A percentile compares a stretch with the other conserved stretches of the same genome.
phyloP scores from a whole-genome alignment of 768 basidiomycete genomes.

The Psilocybe sp. region DNA sequence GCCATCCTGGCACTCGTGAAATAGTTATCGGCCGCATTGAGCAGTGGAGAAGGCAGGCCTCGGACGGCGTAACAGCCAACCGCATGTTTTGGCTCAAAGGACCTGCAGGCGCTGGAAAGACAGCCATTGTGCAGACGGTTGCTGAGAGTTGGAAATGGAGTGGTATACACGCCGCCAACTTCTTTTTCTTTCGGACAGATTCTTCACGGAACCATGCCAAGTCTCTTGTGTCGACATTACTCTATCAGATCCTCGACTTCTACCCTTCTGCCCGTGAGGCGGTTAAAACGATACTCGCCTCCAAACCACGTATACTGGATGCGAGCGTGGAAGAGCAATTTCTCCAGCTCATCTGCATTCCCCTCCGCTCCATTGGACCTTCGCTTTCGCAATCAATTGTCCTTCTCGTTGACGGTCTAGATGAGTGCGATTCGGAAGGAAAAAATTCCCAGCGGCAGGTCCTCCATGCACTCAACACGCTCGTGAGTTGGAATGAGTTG shows the following conservation, averaged over 20 bases:
- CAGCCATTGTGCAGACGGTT: conserved; percentile 9
- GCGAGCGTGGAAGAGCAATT: neutral
- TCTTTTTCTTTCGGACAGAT: neutral
- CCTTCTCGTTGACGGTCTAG: conserved; percentile 4
- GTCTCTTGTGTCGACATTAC: conserved; percentile 1
- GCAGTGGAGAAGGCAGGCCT: no score
- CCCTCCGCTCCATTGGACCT: neutral
- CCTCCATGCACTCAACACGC: neutral
- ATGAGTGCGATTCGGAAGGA: neutral
- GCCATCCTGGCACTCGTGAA: no score
- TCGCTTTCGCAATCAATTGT: neutral
- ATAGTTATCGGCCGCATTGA: no score
- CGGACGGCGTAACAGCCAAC: no score
- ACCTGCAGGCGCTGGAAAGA: conserved; percentile 11
- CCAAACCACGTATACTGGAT: neutral
- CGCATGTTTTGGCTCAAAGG: conserved; percentile 8
- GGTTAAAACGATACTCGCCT: neutral
- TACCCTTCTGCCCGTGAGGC: neutral
- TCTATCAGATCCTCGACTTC: neutral
- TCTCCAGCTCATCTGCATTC: neutral
- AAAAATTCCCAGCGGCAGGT: neutral
- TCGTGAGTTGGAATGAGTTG: neutral
- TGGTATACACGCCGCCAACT: neutral
- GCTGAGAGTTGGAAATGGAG: neutral
- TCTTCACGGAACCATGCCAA: neutral